Percentiles rank a stretch among this genome's conserved stretches.
These are phyloP conservation scores for Cercophora sp. DNA, from an alignment of 495 filamentous ascomycete genomes.

Conservation along the genomic window DNA sequence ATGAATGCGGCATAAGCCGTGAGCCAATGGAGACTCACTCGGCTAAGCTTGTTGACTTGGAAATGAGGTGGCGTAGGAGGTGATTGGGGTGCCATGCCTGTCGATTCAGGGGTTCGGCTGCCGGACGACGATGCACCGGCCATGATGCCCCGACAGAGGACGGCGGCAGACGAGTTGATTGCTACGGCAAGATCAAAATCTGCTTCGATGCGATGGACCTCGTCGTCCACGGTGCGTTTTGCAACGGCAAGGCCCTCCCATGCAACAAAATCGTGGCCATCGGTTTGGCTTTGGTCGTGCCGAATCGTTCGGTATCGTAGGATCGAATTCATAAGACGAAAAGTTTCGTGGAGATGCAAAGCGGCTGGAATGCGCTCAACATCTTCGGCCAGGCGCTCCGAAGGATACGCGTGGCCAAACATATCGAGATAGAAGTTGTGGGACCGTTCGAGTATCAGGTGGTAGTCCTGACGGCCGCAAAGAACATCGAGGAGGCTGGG, in stretches of 20 bases:
- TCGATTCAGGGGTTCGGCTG: background rate
- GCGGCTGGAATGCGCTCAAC: conserved; percentile 15
- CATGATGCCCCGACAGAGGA: conserved; percentile 4
- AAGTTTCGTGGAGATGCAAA: conserved; percentile 20
- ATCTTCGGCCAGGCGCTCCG: conserved; percentile 17
- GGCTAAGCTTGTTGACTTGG: conserved; percentile 1
- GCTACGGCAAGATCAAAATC: conserved; percentile 19
- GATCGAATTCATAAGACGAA: conserved; percentile 18
- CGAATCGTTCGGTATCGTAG: conserved; percentile 16
- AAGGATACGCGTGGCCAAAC: conserved; percentile 19
- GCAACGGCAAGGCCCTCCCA: conserved; percentile 12
- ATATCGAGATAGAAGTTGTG: conserved; percentile 16
- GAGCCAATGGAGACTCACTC: conserved; percentile 17
- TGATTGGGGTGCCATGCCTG: background rate
- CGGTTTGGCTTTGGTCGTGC: background rate
- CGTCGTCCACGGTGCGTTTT: conserved; percentile 14
- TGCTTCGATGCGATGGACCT: conserved; percentile 14
- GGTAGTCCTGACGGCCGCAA: conserved; percentile 8
- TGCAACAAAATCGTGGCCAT: background rate
- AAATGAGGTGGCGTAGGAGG: conserved; percentile 2
- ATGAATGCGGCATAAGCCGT: conserved; percentile 18
- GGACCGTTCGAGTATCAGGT: conserved; percentile 14
- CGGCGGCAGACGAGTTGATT: conserved; percentile 13
- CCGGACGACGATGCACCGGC: background rate
- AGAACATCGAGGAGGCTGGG: conserved; percentile 17